Base-by-base conservation (phyloP, 1,284 basidiomycete species). In the Leccinum fallax region DNA sequence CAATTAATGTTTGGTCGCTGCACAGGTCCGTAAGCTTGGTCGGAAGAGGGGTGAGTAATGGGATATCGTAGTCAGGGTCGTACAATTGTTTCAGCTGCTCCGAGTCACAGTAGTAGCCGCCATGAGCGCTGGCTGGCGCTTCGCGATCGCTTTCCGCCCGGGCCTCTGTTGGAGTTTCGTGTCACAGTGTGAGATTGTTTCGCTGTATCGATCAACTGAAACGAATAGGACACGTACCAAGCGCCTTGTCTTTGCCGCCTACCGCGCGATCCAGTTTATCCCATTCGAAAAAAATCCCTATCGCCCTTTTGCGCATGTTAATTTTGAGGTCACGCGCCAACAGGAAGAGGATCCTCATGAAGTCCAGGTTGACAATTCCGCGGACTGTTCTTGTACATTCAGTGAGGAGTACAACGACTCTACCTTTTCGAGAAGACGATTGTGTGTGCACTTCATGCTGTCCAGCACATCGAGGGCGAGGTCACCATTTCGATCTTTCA, bases 81-180 rank as follows among this genome's bases (percentile, higher is more conserved):
- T 52, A 26, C 51, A 52, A 15, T 16, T 52, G 26, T 28, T 52
- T 28, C 13, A 52, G 28, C 30, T 52, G 28, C 6, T 52, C 26
- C 30, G 30, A 30, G 30, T 30, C 30, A 11, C 28, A 24, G 24
- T 52, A 30, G 51, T 52, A 30, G 51, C 28, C 4, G 51, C 16
- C 28, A 52, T 52, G 16, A 52, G 51, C 13, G 16, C 51, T 3
- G 56, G 56, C 5, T 57, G 56, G 3, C 21, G 30, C 21, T 57
- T 57, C 0, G 56, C 21, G 5, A 51, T 57, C 2, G 32, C 21
- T 19, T 57, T 57, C 2, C 15, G 21, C 21, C 19, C 19, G 19
- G 19, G 21, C 5, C 46, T 57, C 15, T 36, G 56, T 6, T 57
- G 56, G 15, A 36, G 56, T 57, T 57, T 57, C 6, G 46, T 57